Conservation (phyloP, 225 moss, liverwort and hornwort species). For the Sphagnum tenellum region DNA sequence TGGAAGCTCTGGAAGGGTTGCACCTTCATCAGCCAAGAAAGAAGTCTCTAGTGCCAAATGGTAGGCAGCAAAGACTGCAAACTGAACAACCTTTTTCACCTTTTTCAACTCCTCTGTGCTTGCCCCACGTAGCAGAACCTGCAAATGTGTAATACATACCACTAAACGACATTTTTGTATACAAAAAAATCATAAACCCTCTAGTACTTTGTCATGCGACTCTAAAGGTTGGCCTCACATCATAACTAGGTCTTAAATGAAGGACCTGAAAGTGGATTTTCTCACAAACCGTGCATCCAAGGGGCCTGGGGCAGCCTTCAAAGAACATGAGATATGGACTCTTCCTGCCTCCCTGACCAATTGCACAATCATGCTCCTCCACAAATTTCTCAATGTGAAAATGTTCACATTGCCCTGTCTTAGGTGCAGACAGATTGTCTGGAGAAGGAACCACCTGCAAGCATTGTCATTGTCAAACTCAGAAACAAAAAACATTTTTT, state of each 20-base stretch:
- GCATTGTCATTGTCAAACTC: too few species aligned
- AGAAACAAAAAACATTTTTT: too few species aligned
- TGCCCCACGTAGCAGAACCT: constrained; percentile 78
- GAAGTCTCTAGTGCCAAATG: constrained; percentile 95
- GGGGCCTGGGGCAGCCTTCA: constrained; percentile 77
- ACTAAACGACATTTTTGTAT: neutral
- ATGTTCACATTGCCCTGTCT: constrained; percentile 61
- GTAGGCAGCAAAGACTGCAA: constrained; percentile 88
- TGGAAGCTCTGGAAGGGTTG: constrained; percentile 57
- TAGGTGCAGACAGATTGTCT: constrained; percentile 65
- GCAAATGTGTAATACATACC: neutral
- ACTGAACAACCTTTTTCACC: constrained; percentile 77
- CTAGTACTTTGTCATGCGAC: too few species aligned
- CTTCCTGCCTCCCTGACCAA: constrained; percentile 55
- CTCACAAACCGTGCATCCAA: constrained; percentile 74
- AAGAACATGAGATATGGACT: constrained; percentile 81
- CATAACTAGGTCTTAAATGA: too few species aligned
- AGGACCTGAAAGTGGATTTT: too few species aligned
- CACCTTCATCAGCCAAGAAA: constrained; percentile 92
- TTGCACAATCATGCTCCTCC: constrained; percentile 67
- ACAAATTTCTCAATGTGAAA: constrained; percentile 85
- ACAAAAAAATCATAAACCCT: neutral
- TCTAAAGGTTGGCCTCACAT: too few species aligned
- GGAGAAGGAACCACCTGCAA: constrained; percentile 69
- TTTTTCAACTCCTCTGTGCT: constrained; percentile 70